Evolutionary conservation across 2,329 filamentous ascomycete genomes (phyloP), one percentile per base, ranked within the genome.

Genomic region (Aspergillus proliferans): DNA sequence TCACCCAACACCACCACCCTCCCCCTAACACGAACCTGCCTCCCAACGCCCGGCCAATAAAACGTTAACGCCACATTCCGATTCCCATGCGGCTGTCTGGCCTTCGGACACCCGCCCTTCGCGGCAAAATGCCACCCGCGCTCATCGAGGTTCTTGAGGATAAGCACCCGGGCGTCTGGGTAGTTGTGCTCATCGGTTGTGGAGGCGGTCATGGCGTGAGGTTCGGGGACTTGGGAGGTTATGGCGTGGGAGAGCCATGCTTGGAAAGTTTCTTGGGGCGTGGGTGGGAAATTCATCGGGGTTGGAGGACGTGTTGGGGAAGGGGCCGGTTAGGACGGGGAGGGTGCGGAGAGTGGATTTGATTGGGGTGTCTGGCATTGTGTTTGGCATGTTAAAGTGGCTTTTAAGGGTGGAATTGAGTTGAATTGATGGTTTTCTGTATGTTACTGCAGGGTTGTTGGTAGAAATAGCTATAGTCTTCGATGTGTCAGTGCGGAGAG

Each of bases 71-170:
- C 51, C 2, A 47, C 48, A 18, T 26, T 12, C 4, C 43, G 41
- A 33, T 48, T 55, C 0, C 46, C 8, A 57, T 15, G 15, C 15
- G 15, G 15, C 8, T 57, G 53, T 22, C 36, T 47, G 3, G 46
- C 51, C 45, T 57, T 57, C 6, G 55, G 55, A 33, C 51, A 51
- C 15, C 53, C 49, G n/a, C 34, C 39, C 8, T 56, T 55, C 7
- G 49, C 44, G 1, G 55, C 55, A n/a, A 56, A 57, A 30, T 57
- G 53, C 55, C 55, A 57, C 18, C 55, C 55, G 3, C 51, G 55
- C 4, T 21, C 38, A 43, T 57, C 53, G 18, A 57, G 43, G 12
- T 56, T 49, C 22, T 57, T 57, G 2, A 57, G 47, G 14, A 57
- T 57, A 2, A 57, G 46, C 9, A 57, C 50, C 1, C 53, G 50